These are phyloP conservation scores for Sporothrix mexicana DNA, from an alignment of 2,329 filamentous ascomycete species.

Conservation along the genomic window DNA sequence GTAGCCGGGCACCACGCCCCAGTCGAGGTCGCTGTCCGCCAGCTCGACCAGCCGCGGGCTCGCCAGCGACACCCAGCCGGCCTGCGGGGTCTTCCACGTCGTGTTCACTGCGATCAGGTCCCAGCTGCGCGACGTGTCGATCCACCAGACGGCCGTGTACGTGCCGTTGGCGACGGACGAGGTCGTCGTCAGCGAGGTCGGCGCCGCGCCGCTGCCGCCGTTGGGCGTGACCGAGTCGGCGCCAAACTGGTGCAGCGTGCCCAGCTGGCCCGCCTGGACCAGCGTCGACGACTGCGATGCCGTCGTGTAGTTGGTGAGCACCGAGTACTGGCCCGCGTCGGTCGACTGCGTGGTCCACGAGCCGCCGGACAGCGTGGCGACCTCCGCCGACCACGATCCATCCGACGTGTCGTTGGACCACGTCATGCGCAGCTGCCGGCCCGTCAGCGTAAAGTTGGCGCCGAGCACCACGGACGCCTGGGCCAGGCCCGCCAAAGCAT, in stretches of 20 bases:
- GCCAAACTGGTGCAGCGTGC: slow-evolving; percentile 16
- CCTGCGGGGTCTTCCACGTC: slow-evolving; percentile 26
- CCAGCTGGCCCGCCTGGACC: slow-evolving; percentile 20
- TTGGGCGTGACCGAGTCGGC: background rate
- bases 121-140: slow-evolving; percentile 31
- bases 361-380: slow-evolving; percentile 3
- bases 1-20: slow-evolving; percentile 34
- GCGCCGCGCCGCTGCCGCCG: background rate
- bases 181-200: slow-evolving; percentile 1
- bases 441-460: background rate
- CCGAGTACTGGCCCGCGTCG: slow-evolving; percentile 7
- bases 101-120: slow-evolving; percentile 33
- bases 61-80: slow-evolving; percentile 32
- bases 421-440: slow-evolving; percentile 28
- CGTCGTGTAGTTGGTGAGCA: slow-evolving; percentile 27
- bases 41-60: slow-evolving; percentile 30
- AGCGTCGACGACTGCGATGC: background rate
- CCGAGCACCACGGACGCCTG: slow-evolving; percentile 10
- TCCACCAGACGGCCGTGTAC: slow-evolving; percentile 31
- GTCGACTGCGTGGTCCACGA: slow-evolving; percentile 19
- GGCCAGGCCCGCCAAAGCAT: slow-evolving; percentile 18
- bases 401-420: slow-evolving; percentile 26
- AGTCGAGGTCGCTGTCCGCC: slow-evolving; percentile 29
- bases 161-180: slow-evolving; percentile 25
- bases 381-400: slow-evolving; percentile 10